A percentile compares a stretch with the other conserved stretches of the same genome.
phyloP scores from a whole-genome alignment of 2,329 filamentous ascomycete genomes.

The Neopestalotiopsis sp. region DNA sequence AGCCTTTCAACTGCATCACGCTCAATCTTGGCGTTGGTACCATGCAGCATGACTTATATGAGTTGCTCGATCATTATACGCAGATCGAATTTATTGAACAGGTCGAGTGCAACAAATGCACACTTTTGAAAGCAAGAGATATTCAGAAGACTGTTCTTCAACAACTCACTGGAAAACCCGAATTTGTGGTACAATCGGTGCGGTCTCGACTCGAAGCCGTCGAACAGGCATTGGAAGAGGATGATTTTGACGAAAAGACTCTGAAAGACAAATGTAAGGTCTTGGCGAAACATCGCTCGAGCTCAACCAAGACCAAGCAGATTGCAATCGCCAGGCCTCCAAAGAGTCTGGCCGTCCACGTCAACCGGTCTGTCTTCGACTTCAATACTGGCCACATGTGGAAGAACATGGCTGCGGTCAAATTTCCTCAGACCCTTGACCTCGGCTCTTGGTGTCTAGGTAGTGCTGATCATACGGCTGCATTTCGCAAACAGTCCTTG shows the following conservation, averaged over 20 bases:
- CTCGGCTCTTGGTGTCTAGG: conserved; percentile 86
- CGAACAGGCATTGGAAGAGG: conserved; percentile 73
- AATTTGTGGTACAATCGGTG: conserved; percentile 57
- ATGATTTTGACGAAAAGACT: conserved; percentile 77
- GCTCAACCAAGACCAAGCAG: conserved; percentile 87
- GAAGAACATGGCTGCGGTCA: conserved; percentile 83
- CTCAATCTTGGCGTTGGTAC: conserved; percentile 74
- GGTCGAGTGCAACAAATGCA: conserved; percentile 92
- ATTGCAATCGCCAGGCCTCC: conserved; percentile 84
- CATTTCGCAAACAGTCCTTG: conserved; percentile 17
- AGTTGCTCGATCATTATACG: conserved; percentile 85
- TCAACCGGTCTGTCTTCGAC: conserved; percentile 92
- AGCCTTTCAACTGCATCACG: conserved; percentile 92
- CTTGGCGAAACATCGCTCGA: conserved; percentile 69
- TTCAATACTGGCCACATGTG: conserved; percentile 77
- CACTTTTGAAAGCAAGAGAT: conserved; percentile 64
- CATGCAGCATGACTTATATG: conserved; percentile 70
- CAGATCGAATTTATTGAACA: conserved; percentile 84
- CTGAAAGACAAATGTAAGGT: conserved; percentile 69
- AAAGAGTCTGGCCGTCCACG: conserved; percentile 79
- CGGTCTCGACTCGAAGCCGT: conserved; percentile 67
- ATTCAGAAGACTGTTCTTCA: conserved; percentile 54
- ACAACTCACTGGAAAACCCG: conserved; percentile 42
- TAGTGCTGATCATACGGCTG: conserved; percentile 44
- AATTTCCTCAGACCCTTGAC: conserved; percentile 76